Conservation (phyloP, 768 basidiomycete genomes). For the Suillus americanus region DNA sequence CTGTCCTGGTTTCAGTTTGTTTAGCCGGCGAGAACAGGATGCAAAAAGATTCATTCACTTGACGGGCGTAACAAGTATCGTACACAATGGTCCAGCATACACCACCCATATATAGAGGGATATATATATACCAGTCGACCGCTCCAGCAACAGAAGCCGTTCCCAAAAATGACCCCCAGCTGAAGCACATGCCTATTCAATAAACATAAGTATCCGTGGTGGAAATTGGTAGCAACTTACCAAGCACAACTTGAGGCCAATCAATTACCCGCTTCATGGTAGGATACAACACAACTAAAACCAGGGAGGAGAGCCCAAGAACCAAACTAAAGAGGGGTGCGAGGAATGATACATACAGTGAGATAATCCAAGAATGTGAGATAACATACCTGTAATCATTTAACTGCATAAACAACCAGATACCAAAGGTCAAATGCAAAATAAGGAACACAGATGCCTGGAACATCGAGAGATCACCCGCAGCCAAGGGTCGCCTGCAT, state of each 20-base stretch:
- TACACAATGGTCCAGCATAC: not conserved
- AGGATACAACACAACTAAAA: slow-evolving; percentile 19
- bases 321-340: not conserved
- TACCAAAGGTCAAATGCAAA: not conserved
- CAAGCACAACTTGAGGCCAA: slow-evolving; percentile 31
- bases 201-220: not conserved
- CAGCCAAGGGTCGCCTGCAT: not conserved
- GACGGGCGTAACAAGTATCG: not conserved
- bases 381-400: not conserved
- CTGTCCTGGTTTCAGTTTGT: slow-evolving; percentile 66
- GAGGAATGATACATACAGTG: not conserved
- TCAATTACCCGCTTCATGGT: slow-evolving; percentile 26
- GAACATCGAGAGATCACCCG: not conserved
- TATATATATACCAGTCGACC: not conserved
- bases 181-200: not conserved
- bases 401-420: not conserved
- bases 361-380: not conserved
- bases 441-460: not conserved
- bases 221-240: slow-evolving; percentile 15
- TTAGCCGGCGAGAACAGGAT: slow-evolving; percentile 42
- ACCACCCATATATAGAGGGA: not conserved
- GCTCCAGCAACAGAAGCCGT: not conserved
- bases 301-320: not conserved
- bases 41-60: not conserved
- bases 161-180: not conserved